A percentile compares a stretch with the other conserved stretches of the same genome.
phyloP scores from a whole-genome alignment of 257 asterid genomes.

The Ehretia macrophylla region DNA sequence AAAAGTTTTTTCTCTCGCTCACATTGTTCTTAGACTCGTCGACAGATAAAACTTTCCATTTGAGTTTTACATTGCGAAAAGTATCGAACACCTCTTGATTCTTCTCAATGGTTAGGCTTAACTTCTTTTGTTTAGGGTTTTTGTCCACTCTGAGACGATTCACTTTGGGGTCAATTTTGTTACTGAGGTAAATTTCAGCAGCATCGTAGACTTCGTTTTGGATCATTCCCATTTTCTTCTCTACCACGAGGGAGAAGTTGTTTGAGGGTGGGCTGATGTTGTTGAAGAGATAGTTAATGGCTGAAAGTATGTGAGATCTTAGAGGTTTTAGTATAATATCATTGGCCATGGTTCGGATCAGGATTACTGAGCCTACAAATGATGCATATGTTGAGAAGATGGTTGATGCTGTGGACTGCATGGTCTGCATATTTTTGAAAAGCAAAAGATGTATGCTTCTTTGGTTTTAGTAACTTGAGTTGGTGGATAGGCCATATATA shows the following conservation, averaged over 20 bases:
- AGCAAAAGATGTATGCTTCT: no score
- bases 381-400: slow-evolving; percentile 9
- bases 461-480: no score
- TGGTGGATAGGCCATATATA: no score
- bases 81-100: slow-evolving; percentile 5
- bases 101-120: not conserved
- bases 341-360: not conserved
- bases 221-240: not conserved
- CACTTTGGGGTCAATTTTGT: not conserved
- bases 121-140: not conserved
- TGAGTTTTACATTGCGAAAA: not conserved
- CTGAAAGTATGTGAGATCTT: not conserved
- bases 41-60: not conserved
- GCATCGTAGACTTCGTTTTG: slow-evolving; percentile 10
- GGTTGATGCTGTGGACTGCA: slow-evolving; percentile 4
- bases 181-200: slow-evolving; percentile 8
- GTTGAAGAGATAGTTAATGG: not conserved
- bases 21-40: not conserved
- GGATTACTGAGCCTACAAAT: slow-evolving; percentile 6
- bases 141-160: slow-evolving; percentile 10
- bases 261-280: not conserved
- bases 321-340: slow-evolving; percentile 2
- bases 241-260: slow-evolving; percentile 1
- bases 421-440: not conserved
- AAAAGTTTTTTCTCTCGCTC: not conserved